These are phyloP conservation scores for Coprinopsis cinerea DNA, from an alignment of 768 basidiomycete genomes.

Conservation along the genomic window DNA sequence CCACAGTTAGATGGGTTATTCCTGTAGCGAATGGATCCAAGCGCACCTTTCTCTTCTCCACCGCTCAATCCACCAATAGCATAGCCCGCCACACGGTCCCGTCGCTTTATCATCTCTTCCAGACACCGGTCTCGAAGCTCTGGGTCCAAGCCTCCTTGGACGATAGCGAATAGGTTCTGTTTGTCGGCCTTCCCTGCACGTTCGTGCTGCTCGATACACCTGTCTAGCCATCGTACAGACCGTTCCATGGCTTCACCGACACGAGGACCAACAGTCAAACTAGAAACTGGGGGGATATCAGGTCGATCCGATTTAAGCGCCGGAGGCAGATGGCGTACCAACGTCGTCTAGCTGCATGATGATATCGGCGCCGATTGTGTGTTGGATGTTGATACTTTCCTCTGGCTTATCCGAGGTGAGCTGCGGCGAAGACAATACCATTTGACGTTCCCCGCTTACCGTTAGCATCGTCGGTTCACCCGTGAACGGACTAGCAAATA, in stretches of 20 bases:
- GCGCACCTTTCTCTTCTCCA: constrained; percentile 82
- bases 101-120: constrained; percentile 75
- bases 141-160: constrained; percentile 81
- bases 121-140: constrained; percentile 69
- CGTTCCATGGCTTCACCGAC: constrained; percentile 87
- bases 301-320: no score
- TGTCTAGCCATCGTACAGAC: constrained; percentile 85
- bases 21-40: not conserved
- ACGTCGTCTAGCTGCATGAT: constrained; percentile 96
- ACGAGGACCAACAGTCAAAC: constrained; percentile 72
- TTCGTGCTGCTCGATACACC: constrained; percentile 76
- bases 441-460: constrained; percentile 42
- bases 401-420: constrained; percentile 56
- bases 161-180: constrained; percentile 89
- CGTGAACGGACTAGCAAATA: constrained; percentile 80
- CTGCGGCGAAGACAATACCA: not conserved
- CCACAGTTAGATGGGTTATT: not conserved
- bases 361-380: constrained; percentile 87
- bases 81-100: constrained; percentile 76
- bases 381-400: constrained; percentile 87
- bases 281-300: no score
- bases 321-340: no score
- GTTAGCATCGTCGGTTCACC: constrained; percentile 88
- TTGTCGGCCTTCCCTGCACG: constrained; percentile 53
- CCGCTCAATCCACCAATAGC: constrained; percentile 89